Base-by-base conservation (phyloP, 768 basidiomycete genomes). In the Psilocybe tampanensis region DNA sequence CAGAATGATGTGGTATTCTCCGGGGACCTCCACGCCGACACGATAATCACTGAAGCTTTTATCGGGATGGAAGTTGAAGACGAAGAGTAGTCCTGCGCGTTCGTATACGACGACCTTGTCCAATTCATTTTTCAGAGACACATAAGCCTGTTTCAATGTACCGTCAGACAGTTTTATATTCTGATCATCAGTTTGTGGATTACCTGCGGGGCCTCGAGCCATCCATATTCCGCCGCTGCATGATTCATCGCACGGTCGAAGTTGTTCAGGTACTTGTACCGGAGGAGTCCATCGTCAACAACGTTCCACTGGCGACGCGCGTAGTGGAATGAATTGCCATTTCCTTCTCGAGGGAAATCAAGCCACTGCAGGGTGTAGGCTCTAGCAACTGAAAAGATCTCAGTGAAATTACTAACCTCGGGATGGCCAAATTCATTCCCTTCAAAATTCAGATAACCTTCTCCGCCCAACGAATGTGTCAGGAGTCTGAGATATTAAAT, bases 341-440 rank as follows among this genome's bases (percentile, higher is more conserved):
- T 99, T 18, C 97, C 97, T 64, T 86, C 92, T 26, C 97, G 90
- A 41, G 97, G 97, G 76, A 99, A 99, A 73, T 99, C 97, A 65
- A 99, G 93, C 97, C 97, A 99, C 87, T 94, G 42, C 3, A 34
- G 43, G 65, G 36, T 60, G 47, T 34, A 22, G 44, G 26, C 17
- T 9, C 32, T 13, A 17, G 18, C 9, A 29, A 11, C 8, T 41
- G n/a, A 19, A 12, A 5, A 44, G 29, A 8, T 13, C 18, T n/a
- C 39, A 51, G 19, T 36, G 42, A 36, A n/a, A 43, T 45, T 19
- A 68, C 77, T 44, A 59, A 89, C 94, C 78, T 99, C 96, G 11
- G 96, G 96, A 71, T 99, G 96, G 42, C 96, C 96, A 68, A 99
- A 99, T 68, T 99, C 96, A 61, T 98, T 98, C 29, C 94, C 95